A percentile compares a stretch with the other conserved stretches of the same genome.
Conservation (phyloP, 345 rosid species). For the Citrus cavaleriei region DNA sequence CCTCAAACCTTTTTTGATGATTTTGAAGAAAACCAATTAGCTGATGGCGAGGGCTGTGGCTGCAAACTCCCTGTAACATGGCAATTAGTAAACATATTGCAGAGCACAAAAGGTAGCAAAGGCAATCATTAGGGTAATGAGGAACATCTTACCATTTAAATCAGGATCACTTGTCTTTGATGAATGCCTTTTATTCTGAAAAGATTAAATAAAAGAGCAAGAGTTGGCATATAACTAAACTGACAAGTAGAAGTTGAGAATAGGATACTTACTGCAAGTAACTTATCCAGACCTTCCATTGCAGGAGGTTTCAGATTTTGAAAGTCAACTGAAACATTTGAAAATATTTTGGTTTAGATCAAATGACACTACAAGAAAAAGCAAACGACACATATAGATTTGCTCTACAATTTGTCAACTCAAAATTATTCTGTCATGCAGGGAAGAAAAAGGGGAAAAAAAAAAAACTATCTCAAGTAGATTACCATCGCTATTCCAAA, state of each 20-base stretch:
- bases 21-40: constrained; percentile 81
- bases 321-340: constrained; percentile 52
- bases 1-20: constrained; percentile 68
- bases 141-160: constrained; percentile 46
- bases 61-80: constrained; percentile 48
- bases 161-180: constrained; percentile 45
- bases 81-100: constrained; percentile 10
- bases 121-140: constrained; percentile 1
- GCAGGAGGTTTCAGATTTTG: constrained; percentile 53
- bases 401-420: background rate
- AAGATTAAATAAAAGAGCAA: constrained; percentile 1
- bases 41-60: constrained; percentile 46
- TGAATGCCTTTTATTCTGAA: constrained; percentile 56
- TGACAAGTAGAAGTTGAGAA: background rate
- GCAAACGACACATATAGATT: background rate
- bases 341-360: background rate
- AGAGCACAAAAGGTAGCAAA: constrained; percentile 10
- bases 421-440: background rate
- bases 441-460: background rate
- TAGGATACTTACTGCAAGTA: constrained; percentile 46
- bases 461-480: background rate
- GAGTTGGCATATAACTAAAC: background rate
- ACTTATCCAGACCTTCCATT: constrained; percentile 67
- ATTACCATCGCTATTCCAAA: constrained; percentile 44
- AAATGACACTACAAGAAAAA: background rate